Base-by-base conservation (phyloP, 257 asterid genomes). In the Nicotiana undulata region DNA sequence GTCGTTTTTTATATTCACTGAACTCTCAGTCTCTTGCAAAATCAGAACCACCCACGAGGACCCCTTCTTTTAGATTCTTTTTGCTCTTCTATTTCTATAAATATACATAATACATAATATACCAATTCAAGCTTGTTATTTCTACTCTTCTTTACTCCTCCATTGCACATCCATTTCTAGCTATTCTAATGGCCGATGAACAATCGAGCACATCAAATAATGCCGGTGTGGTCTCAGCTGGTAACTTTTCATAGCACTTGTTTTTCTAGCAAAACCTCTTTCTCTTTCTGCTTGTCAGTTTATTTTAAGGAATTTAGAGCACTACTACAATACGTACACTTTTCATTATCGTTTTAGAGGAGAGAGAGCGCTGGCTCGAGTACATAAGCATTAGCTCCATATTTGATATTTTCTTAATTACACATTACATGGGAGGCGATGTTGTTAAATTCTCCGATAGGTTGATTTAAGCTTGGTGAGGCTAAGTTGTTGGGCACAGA, bases 111-210 rank as follows among this genome's bases (percentile, higher is more conserved):
- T 13, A 60, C 3, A 40, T 10, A 34, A 49, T 11, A 11, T 11
- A 67, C 18, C 40, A 12, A 37, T 67, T 67, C 55, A 37, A 18
- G 11, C 16, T 46, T 37, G 72, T 67, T 52, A 18, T 52, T 5
- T 22, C 20, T 34, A 56, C 37, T 51, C 22, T 67, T 9, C 12
- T 34, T 10, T 64, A 29, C 7, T 16, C 11, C 6, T 22, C 10
- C 37, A 67, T 65, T 63, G 37, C 60, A 28, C 2, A 13, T 16
- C 29, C 65, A 28, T 15, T 75, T 59, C 26, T 37, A 31, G 28
- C 2, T 20, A 63, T 53, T 66, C 13, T n/a, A 17, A 84, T 84
- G 86, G 86, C 76, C 18, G 80, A 80, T 58, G 77, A 81, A 58
- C 46, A 16, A 15, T 61, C 81, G 11, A 63, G 80, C 34, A 67